A percentile compares a stretch with the other conserved stretches of the same genome.
Evolutionary conservation across 345 rosid genomes (phyloP).

Genomic region (Anastatica hierochuntica): DNA sequence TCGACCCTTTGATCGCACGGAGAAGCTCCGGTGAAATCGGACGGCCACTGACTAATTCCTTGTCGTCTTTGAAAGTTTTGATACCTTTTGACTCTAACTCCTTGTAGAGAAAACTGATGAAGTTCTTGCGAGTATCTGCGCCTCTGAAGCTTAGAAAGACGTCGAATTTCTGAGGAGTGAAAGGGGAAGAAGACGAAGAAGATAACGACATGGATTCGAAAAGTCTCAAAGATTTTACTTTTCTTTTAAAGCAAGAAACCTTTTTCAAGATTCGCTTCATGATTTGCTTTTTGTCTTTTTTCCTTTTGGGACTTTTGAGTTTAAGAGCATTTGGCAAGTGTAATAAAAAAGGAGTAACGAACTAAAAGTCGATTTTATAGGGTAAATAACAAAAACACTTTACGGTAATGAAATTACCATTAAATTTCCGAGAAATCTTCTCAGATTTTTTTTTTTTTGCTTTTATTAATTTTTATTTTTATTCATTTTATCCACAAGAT

Average conservation of each 20-base stretch:
- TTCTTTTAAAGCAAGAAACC: too few relatives aligned
- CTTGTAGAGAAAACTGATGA: constrained; percentile 17
- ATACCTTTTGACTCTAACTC: not conserved
- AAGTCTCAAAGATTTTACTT: too few relatives aligned
- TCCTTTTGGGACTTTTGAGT: too few relatives aligned
- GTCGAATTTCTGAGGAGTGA: not conserved
- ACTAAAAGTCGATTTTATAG: too few relatives aligned
- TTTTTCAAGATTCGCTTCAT: too few relatives aligned
- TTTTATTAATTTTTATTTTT: too few relatives aligned
- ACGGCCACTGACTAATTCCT: constrained; percentile 5
- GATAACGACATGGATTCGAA: too few relatives aligned
- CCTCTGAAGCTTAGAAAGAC: constrained; percentile 26
- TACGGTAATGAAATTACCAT: not conserved
- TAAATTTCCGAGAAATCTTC: not conserved
- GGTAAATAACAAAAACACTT: not conserved
- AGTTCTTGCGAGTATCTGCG: constrained; percentile 10
- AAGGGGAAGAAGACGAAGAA: not conserved
- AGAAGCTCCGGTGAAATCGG: constrained; percentile 11
- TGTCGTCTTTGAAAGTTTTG: constrained; percentile 13
- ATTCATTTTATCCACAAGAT: too few relatives aligned
- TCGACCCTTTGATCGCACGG: constrained; percentile 14
- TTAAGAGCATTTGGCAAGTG: too few relatives aligned
- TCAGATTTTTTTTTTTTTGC: too few relatives aligned
- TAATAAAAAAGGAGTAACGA: too few relatives aligned
- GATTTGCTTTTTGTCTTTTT: too few relatives aligned